Conservation (phyloP, 2,329 filamentous ascomycete species). For the Cordyceps farinosa region DNA sequence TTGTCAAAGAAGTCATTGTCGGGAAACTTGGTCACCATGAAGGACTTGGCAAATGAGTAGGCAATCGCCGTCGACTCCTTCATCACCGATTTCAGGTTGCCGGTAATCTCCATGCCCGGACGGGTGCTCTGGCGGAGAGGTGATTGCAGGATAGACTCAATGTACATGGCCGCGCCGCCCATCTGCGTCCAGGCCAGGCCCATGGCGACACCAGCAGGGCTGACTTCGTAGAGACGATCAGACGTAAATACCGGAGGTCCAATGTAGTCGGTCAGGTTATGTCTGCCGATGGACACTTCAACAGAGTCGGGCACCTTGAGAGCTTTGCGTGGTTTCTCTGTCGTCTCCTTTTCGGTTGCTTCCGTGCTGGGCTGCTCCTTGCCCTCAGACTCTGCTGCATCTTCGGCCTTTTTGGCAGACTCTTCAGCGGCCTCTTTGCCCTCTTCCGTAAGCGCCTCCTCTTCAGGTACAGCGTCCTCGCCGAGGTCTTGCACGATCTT, state of each 20-base stretch:
- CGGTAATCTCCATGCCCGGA: conserved; percentile 83
- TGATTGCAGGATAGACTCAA: conserved; percentile 91
- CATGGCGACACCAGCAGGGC: conserved; percentile 93
- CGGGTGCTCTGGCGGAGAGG: conserved; percentile 70
- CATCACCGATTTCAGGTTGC: conserved; percentile 95
- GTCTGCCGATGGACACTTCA: conserved; percentile 79
- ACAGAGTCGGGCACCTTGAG: conserved; percentile 83
- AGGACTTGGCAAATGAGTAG: conserved; percentile 90
- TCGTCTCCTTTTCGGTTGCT: conserved; percentile 39
- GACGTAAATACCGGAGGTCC: conserved; percentile 94
- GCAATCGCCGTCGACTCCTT: conserved; percentile 95
- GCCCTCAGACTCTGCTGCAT: conserved; percentile 44
- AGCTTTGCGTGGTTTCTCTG: conserved; percentile 68
- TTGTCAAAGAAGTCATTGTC: conserved; percentile 96
- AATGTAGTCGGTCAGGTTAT: conserved; percentile 94
- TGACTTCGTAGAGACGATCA: conserved; percentile 90
- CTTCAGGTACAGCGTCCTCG: conserved; percentile 76
- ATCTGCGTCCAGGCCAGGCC: conserved; percentile 97
- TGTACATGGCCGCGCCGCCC: conserved; percentile 93
- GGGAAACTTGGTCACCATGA: conserved; percentile 79
- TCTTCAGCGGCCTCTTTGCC: conserved; percentile 75
- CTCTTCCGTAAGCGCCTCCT: conserved; percentile 78
- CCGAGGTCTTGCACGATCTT: conserved; percentile 96
- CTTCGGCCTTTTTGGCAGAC: conserved; percentile 64
- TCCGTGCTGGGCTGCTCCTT: conserved; percentile 29